Percentiles rank a stretch among this genome's conserved stretches.
Conservation (phyloP, 495 filamentous ascomycete genomes). For the Lophiostoma macrostomum region DNA sequence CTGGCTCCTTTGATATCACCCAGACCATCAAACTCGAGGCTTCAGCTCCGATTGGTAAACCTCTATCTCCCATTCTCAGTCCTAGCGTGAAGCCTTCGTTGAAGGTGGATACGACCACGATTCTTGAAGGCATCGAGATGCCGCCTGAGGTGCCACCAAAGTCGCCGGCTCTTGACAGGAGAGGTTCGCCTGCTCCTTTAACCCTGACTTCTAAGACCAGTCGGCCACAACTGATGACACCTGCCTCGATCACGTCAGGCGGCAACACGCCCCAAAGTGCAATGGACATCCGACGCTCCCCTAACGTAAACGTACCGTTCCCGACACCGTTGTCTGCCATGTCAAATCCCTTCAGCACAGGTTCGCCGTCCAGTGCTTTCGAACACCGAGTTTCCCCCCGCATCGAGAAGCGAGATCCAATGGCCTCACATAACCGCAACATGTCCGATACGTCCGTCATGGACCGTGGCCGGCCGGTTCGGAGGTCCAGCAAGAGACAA, state of each 20-base stretch:
- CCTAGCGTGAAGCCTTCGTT: slow-evolving; percentile 26
- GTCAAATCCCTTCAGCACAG: slow-evolving; percentile 27
- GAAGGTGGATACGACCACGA: slow-evolving; percentile 39
- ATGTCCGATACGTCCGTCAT: slow-evolving; percentile 59
- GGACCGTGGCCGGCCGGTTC: slow-evolving; percentile 57
- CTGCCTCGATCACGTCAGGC: slow-evolving; percentile 26
- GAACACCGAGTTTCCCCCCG: slow-evolving; percentile 29
- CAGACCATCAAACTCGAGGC: slow-evolving; percentile 7
- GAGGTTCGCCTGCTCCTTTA: slow-evolving; percentile 25
- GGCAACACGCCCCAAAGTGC: slow-evolving; percentile 19
- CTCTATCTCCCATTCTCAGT: slow-evolving; percentile 34
- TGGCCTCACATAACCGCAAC: slow-evolving; percentile 46
- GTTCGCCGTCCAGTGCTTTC: slow-evolving; percentile 17
- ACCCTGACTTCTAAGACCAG: slow-evolving; percentile 33
- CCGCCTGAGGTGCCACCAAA: slow-evolving; percentile 51
- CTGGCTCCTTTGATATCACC: not conserved
- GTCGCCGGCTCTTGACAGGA: slow-evolving; percentile 34
- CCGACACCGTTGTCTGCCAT: slow-evolving; percentile 21
- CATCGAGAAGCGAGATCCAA: slow-evolving; percentile 27
- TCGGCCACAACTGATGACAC: slow-evolving; percentile 23
- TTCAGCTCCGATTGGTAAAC: slow-evolving; percentile 14
- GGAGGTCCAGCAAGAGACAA: slow-evolving; percentile 41
- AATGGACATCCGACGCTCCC: slow-evolving; percentile 25
- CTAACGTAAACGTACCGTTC: slow-evolving; percentile 15
- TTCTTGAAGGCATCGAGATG: slow-evolving; percentile 42